These are phyloP conservation scores for Blastobotrys buckinghamii DNA, from an alignment of 1,139 yeast species.

Conservation along the genomic window DNA sequence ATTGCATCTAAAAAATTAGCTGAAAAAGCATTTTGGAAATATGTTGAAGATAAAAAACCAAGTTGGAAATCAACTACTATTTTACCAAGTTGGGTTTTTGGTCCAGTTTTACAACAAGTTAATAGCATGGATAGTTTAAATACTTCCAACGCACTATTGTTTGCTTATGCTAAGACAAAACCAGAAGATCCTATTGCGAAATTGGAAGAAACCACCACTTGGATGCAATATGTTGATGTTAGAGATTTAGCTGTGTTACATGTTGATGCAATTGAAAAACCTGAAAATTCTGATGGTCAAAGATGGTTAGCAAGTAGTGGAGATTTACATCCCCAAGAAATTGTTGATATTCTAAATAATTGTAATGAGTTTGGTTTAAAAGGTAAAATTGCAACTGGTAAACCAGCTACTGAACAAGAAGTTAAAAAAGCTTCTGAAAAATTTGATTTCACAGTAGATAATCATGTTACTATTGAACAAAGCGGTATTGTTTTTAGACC, in stretches of 20 bases:
- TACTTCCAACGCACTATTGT: not conserved
- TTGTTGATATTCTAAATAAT: not conserved
- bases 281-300: not conserved
- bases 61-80: constrained; percentile 39
- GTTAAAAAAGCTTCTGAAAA: not conserved
- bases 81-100: constrained; percentile 36
- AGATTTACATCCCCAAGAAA: not conserved
- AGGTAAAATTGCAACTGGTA: not conserved
- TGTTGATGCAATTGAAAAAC: not conserved
- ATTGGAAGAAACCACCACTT: not conserved
- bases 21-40: constrained; percentile 13
- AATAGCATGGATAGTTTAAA: not conserved
- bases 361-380: not conserved
- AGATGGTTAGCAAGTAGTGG: not conserved
- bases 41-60: constrained; percentile 28
- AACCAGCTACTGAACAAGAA: not conserved
- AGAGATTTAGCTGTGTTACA: not conserved
- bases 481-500: not conserved
- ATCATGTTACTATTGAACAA: not conserved
- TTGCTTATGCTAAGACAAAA: not conserved
- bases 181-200: not conserved
- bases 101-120: not conserved
- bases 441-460: not conserved
- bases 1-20: constrained; percentile 12
- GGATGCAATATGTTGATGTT: not conserved